Conservation (phyloP, 2,329 filamentous ascomycete species). For the Shiraia bambusicola region DNA sequence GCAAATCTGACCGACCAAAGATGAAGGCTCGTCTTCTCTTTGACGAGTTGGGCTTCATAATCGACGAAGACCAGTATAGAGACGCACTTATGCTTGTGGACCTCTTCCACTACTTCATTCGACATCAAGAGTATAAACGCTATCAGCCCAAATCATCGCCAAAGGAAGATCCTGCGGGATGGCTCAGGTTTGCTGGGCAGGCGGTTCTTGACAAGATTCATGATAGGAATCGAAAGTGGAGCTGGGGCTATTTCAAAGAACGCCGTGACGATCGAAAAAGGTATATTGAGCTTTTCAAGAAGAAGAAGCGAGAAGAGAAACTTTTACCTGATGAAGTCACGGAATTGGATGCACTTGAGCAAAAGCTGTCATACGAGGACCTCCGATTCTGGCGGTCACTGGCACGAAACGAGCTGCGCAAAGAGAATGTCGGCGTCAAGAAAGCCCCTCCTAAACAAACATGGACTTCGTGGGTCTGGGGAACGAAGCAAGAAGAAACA, state of each 20-base stretch:
- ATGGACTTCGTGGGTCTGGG: slow-evolving; percentile 89
- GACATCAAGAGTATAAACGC: slow-evolving; percentile 95
- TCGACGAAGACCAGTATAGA: slow-evolving; percentile 96
- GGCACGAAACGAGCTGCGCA: slow-evolving; percentile 89
- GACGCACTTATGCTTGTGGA: slow-evolving; percentile 98
- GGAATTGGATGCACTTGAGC: slow-evolving; percentile 75
- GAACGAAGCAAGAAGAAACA: slow-evolving; percentile 61
- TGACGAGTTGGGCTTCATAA: slow-evolving; percentile 95
- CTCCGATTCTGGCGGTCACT: slow-evolving; percentile 95
- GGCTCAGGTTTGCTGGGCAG: slow-evolving; percentile 88
- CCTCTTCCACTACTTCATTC: slow-evolving; percentile 96
- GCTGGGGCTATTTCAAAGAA: slow-evolving; percentile 93
- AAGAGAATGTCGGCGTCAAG: slow-evolving; percentile 89
- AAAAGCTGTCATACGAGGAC: slow-evolving; percentile 90
- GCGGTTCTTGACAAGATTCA: slow-evolving; percentile 93
- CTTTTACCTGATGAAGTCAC: slow-evolving; percentile 69
- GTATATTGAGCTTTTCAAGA: slow-evolving; percentile 96
- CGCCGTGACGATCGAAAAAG: slow-evolving; percentile 82
- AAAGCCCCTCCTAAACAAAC: slow-evolving; percentile 75
- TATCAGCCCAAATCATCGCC: slow-evolving; percentile 81
- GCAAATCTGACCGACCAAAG: slow-evolving; percentile 74
- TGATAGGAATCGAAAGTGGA: slow-evolving; percentile 88
- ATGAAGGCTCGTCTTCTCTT: slow-evolving; percentile 91
- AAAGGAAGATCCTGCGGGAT: slow-evolving; percentile 88
- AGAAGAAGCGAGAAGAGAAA: slow-evolving; percentile 71